Base-by-base conservation (phyloP, 2,329 filamentous ascomycete genomes). In the Sporothrix brasiliensis region DNA sequence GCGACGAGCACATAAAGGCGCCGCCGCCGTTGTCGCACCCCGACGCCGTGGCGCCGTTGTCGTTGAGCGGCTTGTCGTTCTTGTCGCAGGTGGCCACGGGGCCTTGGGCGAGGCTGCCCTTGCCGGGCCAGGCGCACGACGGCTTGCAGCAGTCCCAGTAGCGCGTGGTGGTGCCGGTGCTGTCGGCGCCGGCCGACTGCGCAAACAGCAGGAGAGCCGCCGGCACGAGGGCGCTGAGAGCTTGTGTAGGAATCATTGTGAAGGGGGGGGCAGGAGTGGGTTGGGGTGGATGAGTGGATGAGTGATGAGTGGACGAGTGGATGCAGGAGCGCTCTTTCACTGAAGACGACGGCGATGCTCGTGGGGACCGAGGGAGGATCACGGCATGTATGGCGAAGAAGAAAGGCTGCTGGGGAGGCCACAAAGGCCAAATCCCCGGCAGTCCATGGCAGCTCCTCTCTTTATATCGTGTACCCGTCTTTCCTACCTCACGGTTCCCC, bases 61-160 rank as follows among this genome's bases (percentile, higher is more conserved):
- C 81, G 53, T 79, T 79, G 63, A 88, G 78, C 6, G 82, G 83
- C 60, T 80, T 81, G 79, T 87, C 83, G 74, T 81, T 79, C 71
- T 78, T 80, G 76, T 82, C 79, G 78, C 85, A 87, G 30, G 82
- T 83, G 24, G 74, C 76, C 14, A 87, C 83, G 13, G 83, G 83
- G 16, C 72, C 73, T 14, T 69, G 71, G 72, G 73, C 77, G 72
- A 78, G 83, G 76, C 49, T 50, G 49, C 81, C 81, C 75, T 88
- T 88, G 61, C 79, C 81, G 41, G 81, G 78, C 86, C 86, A 84
- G 11, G 79, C 81, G 76, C 87, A 88, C 34, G 84, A 86, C 30
- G 88, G 86, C 82, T 92, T 92, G 81, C 89, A 91, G 81, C 89
- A 91, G 77, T 91, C 89, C 85, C 86, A 75, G 71, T 75, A 75